Evolutionary conservation across 441 rosid genomes (phyloP), one percentile per base, ranked within the genome.

Genomic region (Mallotus japonicus): DNA sequence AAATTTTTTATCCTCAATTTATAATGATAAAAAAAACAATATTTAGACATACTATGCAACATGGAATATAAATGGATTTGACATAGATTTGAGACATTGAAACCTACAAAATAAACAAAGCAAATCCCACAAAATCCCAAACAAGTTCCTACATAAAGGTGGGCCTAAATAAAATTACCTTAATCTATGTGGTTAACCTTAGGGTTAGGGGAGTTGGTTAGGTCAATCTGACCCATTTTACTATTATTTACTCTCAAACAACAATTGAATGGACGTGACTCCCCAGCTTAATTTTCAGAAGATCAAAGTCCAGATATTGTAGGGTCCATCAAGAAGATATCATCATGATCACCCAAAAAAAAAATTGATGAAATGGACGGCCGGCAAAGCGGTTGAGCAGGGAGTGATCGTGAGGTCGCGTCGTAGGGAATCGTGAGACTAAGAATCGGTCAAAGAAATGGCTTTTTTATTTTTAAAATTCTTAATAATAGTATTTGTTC

Each of bases 381-480:
- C 71, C 73, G 80, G 80, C 67, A 0, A 65, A 4, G 13, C 14
- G 47, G 17, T 6, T 12, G 62, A 66, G 56, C 12, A 53, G 19
- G 20, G 32, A 28, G 14, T n/a, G 59, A 67, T 75, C 78, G 73
- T 76, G 81, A 76, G 59, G 73, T 50, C 77, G 84, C 81, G 84
- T 78, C 8, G 78, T 19, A 80, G 81, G 63, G 77, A 74, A 78
- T 79, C 70, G n/a, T 5, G 42, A 20, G 22, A 15, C 65, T 13
- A 54, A 4, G 79, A 81, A 83, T 19, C 22, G 49, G 86, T 85
- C 88, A 79, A 77, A 62, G 24, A 9, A 5, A 6, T 5, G 19
- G 4, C 4, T 55, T 24, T 32, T 7, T 17, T 12, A 11, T 54
- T 44, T n/a, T 7, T 32, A 47, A 15, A 16, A 3, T 22, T 61